Percentiles rank a stretch among this genome's conserved stretches.
Conservation (phyloP, 345 rosid genomes). For the Bruguiera parviflora region DNA sequence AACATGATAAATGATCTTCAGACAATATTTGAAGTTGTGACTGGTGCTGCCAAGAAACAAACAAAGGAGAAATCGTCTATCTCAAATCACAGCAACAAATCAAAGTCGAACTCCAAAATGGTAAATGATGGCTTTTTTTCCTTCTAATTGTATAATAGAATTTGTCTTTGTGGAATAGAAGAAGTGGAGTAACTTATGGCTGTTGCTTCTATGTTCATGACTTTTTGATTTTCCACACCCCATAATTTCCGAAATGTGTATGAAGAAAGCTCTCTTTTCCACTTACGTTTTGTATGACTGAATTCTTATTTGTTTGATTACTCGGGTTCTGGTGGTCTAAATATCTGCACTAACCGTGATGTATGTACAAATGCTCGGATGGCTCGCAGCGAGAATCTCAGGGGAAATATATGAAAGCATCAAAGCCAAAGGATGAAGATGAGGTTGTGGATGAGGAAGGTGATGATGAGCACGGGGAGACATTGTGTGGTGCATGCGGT, state of each 20-base stretch:
- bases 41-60: constrained; percentile 64
- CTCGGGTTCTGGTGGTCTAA: background rate
- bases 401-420: constrained; percentile 37
- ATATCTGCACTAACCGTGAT: background rate
- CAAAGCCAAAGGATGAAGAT: constrained; percentile 41
- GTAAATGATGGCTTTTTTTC: constrained; percentile 27
- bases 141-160: background rate
- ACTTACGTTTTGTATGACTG: too few species aligned
- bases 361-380: background rate
- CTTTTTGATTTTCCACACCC: background rate
- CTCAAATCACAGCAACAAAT: constrained; percentile 64
- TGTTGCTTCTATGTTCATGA: background rate
- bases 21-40: constrained; percentile 75
- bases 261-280: background rate
- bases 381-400: constrained; percentile 37
- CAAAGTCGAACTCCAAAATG: constrained; percentile 64
- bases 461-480: constrained; percentile 66
- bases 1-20: constrained; percentile 84
- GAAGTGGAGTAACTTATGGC: background rate
- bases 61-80: constrained; percentile 56
- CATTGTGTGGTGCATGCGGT: constrained; percentile 81
- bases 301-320: background rate
- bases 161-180: background rate
- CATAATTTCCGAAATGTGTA: background rate
- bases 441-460: constrained; percentile 61